phyloP scores from a whole-genome alignment of 257 asterid species.

The Verbascum thapsus region DNA sequence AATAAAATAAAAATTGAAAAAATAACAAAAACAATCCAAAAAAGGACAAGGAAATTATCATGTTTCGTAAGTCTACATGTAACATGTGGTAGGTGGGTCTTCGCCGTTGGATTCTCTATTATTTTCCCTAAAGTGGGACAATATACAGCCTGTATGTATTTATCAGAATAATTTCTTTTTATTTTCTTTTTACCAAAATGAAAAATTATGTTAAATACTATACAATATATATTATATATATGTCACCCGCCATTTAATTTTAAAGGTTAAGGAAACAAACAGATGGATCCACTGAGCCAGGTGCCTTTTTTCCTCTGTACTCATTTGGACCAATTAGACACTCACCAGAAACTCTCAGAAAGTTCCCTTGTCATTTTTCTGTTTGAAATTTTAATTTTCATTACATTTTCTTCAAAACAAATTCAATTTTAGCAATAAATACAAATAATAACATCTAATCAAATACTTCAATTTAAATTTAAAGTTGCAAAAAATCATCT shows the following conservation, averaged over 20 bases:
- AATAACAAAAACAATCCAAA: too few relatives aligned
- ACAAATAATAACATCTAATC: too few relatives aligned
- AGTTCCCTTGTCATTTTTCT: constrained; percentile 12
- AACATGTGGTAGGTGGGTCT: constrained; percentile 48
- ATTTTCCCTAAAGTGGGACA: constrained; percentile 32
- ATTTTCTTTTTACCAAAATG: constrained; percentile 24
- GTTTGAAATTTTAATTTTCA: neutral
- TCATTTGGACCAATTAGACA: constrained; percentile 14
- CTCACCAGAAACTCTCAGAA: constrained; percentile 18
- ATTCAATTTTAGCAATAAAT: too few relatives aligned
- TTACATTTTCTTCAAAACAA: neutral
- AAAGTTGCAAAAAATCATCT: too few relatives aligned
- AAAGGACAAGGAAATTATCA: too few relatives aligned
- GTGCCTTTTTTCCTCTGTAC: constrained; percentile 16
- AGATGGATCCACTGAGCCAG: too few relatives aligned
- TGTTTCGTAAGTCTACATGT: too few relatives aligned
- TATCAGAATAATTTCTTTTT: neutral
- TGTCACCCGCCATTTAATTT: too few relatives aligned
- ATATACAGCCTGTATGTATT: constrained; percentile 36
- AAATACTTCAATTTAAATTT: too few relatives aligned
- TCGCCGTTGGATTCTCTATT: constrained; percentile 33
- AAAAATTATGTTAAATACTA: neutral
- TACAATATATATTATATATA: too few relatives aligned
- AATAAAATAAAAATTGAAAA: too few relatives aligned
- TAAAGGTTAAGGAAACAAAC: too few relatives aligned